A percentile compares a stretch with the other conserved stretches of the same genome.
phyloP scores from a whole-genome alignment of 495 filamentous ascomycete genomes.

The Pseudoneurospora amorphoporcata region DNA sequence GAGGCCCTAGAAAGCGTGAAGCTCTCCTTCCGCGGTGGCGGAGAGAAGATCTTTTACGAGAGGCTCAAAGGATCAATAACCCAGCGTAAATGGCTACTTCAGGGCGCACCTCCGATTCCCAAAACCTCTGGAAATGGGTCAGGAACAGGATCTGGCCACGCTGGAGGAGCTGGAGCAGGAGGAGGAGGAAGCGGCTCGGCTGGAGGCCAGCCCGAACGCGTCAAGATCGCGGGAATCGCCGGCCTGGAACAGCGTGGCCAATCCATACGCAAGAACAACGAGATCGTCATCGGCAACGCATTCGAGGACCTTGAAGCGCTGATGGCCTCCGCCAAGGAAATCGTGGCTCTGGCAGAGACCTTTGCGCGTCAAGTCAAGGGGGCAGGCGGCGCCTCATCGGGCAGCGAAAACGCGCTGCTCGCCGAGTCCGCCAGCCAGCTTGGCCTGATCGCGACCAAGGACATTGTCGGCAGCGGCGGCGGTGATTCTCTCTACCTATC shows the following conservation, averaged over 20 bases:
- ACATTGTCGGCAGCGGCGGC: constrained; percentile 51
- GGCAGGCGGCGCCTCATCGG: constrained; percentile 41
- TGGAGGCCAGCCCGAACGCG: constrained; percentile 24
- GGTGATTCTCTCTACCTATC: constrained; percentile 50
- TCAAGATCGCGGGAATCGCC: constrained; percentile 76
- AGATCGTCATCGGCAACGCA: constrained; percentile 82
- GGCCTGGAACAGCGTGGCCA: constrained; percentile 77
- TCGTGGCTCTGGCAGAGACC: constrained; percentile 83
- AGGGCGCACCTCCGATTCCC: constrained; percentile 85
- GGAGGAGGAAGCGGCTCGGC: not conserved
- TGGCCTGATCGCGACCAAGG: constrained; percentile 85
- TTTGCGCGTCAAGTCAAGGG: constrained; percentile 61
- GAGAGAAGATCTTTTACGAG: constrained; percentile 84
- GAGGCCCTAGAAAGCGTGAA: constrained; percentile 71
- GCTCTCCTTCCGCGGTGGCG: constrained; percentile 80
- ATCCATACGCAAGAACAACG: constrained; percentile 80
- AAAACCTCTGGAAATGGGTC: constrained; percentile 40
- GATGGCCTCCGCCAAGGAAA: constrained; percentile 93
- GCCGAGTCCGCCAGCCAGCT: constrained; percentile 77
- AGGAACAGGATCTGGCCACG: constrained; percentile 41
- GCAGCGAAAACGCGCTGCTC: constrained; percentile 62
- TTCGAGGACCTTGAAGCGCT: constrained; percentile 96
- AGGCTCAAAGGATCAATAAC: constrained; percentile 76
- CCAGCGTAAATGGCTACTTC: constrained; percentile 93
- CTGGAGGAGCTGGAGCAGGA: constrained; percentile 3